Conservation (phyloP, 2,329 filamentous ascomycete species). For the Torrubiella hemipterigena region DNA sequence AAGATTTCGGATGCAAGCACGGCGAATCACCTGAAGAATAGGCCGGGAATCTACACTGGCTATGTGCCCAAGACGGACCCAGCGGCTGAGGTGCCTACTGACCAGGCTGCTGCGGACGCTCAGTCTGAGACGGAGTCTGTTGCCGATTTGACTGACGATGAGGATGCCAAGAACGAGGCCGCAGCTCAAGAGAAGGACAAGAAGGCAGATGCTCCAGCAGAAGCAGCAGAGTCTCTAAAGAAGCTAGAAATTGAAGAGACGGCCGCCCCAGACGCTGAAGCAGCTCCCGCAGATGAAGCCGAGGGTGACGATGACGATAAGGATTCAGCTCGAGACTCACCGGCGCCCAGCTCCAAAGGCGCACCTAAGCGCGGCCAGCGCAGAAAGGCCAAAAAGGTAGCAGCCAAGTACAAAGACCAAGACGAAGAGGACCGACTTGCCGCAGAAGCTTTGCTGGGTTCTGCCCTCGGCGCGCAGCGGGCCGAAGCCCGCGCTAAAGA, state of each 20-base stretch:
- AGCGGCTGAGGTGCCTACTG: constrained; percentile 7
- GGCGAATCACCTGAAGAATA: constrained; percentile 63
- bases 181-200: constrained; percentile 11
- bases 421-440: constrained; percentile 85
- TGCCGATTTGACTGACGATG: constrained; percentile 12
- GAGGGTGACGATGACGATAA: constrained; percentile 15
- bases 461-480: constrained; percentile 52
- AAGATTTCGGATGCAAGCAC: constrained; percentile 82
- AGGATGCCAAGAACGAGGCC: constrained; percentile 13
- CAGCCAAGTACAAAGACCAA: constrained; percentile 83
- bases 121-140: constrained; percentile 9
- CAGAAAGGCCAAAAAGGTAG: constrained; percentile 76
- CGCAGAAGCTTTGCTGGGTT: constrained; percentile 79
- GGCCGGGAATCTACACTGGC: constrained; percentile 15
- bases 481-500: constrained; percentile 57
- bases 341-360: constrained; percentile 16
- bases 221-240: constrained; percentile 19
- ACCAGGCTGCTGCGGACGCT: background rate
- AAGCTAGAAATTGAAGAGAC: constrained; percentile 12
- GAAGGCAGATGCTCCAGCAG: constrained; percentile 17
- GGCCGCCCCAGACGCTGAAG: background rate
- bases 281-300: constrained; percentile 14
- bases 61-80: constrained; percentile 7
- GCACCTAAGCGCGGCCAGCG: constrained; percentile 59
- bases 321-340: constrained; percentile 1